These are phyloP conservation scores for Drosera capensis DNA, from an alignment of 148 eudicot species.

Conservation along the genomic window DNA sequence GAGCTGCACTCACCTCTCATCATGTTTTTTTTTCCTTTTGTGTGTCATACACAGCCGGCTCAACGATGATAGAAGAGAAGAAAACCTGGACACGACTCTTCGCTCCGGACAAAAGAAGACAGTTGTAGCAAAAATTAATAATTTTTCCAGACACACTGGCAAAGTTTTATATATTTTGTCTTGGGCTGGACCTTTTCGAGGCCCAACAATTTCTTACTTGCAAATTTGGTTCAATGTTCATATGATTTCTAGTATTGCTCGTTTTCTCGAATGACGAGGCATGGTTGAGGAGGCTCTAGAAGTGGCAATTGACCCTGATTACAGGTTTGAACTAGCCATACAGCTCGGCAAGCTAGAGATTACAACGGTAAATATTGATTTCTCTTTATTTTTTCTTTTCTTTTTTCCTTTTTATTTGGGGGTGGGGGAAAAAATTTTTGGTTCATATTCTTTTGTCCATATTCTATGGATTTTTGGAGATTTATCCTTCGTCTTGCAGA, in stretches of 20 bases:
- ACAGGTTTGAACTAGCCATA: constrained; percentile 95
- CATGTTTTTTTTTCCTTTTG: no score
- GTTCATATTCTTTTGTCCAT: background rate
- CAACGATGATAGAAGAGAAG: no score
- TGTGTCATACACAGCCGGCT: no score
- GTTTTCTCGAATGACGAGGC: constrained; percentile 84
- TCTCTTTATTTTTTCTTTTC: background rate
- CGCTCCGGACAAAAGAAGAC: no score
- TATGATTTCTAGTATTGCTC: constrained; percentile 60
- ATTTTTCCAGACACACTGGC: no score
- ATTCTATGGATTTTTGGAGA: no score
- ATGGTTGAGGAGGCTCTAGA: constrained; percentile 91
- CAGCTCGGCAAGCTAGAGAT: constrained; percentile 82
- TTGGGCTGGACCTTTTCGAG: no score
- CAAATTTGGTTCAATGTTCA: background rate
- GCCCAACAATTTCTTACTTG: background rate
- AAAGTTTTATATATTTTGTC: no score
- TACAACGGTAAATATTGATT: constrained; percentile 42
- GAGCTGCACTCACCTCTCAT: no score
- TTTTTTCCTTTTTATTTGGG: constrained; percentile 3
- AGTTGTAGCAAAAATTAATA: no score
- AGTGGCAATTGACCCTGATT: constrained; percentile 96
- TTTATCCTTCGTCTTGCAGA: no score
- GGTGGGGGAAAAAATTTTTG: background rate
- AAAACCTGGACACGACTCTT: no score